Evolutionary conservation across 2,329 filamentous ascomycete genomes (phyloP), one percentile per base, ranked within the genome.

Genomic region (Mycocentrospora acerina): DNA sequence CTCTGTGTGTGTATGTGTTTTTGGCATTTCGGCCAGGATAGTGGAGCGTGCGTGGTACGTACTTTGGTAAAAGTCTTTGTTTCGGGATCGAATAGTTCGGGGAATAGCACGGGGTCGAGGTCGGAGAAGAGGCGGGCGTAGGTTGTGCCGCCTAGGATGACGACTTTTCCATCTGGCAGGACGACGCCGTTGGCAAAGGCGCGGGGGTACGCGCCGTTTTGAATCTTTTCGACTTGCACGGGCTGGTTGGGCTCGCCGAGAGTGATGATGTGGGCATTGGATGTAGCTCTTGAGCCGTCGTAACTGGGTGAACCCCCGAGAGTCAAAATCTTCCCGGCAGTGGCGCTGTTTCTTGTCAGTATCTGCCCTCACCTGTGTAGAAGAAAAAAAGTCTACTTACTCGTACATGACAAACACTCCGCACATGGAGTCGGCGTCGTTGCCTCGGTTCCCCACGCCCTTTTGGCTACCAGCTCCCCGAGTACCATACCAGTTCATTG

Each of bases 361-460:
- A 81, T 80, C 56, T 80, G 79, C 22, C 79, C 79, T n/a, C n/a
- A n/a, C n/a, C n/a, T n/a, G n/a, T n/a, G n/a, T n/a, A n/a, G n/a
- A n/a, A n/a, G n/a, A n/a, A n/a, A n/a, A n/a, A n/a, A n/a, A n/a
- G n/a, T n/a, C n/a, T n/a, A n/a, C n/a, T n/a, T n/a, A n/a, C n/a
- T 82, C 78, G 47, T 75, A 82, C 77, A 82, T 81, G 44, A 78
- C 70, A 4, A 73, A 72, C 31, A 72, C 74, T 11, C 77, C 80
- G 40, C 70, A 74, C 79, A 82, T 82, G 2, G 77, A 62, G 44
- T 80, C 71, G 10, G 68, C 58, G 19, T 72, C 71, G 7, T 66
- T 65, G 16, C 59, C 64, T 4, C 77, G 66, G 3, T 44, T 62
- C 0, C 77, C 77, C 1, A 76, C 77, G 7, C 55, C 46, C 3